Evolutionary conservation across 495 filamentous ascomycete genomes (phyloP), one percentile per base, ranked within the genome.

Genomic region (Penicillium maclennaniae): DNA sequence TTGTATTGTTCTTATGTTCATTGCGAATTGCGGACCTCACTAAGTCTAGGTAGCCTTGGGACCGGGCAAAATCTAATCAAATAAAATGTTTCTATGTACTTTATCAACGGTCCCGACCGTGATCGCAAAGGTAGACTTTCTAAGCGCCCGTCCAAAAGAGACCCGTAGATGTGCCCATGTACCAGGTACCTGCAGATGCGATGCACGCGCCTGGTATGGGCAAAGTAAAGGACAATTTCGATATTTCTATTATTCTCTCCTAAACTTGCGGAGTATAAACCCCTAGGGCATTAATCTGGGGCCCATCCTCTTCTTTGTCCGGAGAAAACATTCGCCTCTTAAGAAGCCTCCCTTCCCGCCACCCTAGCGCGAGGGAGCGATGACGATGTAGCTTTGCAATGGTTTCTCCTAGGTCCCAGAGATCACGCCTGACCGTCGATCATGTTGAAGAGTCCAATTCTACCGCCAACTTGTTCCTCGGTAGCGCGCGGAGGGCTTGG

Each of bases 401-500:
- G 53, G 42, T 31, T 16, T 49, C 58, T 15, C 45, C 51, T 7
- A 36, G 25, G 20, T 17, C 44, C 21, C 49, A 41, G n/a, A 39
- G 43, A 47, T 46, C 50, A 17, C 43, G 49, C 15, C 40, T 25
- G 4, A 31, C 25, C 31, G 46, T 26, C 31, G 53, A 63, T 52
- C 37, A 56, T 48, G 44, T 88, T 49, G 80, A 79, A 31, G 73
- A 75, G 4, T 84, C 85, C 15, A 93, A 92, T 68, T 82, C 83
- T 43, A 91, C 88, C 14, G 72, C 83, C 46, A 83, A 76, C 55
- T 65, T 79, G 34, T 87, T 89, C 69, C 72, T 89, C 47, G 84
- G 86, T 38, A 78, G 82, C 41, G 73, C 73, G 52, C 82, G 82
- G 63, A 85, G 78, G 58, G 72, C 82, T 62, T 92, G 89, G 89